Conservation (phyloP, 1,284 basidiomycete genomes). For the Takashimella koratensis region DNA sequence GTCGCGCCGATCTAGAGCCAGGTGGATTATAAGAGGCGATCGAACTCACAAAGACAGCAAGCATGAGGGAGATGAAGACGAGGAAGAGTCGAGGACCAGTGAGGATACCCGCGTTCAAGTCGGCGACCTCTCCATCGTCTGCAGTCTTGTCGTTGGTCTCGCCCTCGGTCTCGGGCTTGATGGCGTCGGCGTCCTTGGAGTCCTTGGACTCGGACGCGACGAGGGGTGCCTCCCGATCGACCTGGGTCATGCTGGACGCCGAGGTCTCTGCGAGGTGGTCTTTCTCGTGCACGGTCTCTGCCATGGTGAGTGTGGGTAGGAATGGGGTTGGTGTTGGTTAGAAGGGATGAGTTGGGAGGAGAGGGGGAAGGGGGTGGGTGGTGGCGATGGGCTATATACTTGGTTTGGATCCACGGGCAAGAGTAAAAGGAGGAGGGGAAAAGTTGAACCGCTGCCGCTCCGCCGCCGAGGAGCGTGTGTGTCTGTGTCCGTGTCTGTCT, state of each 20-base stretch:
- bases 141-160: neutral
- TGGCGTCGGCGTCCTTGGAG: neutral
- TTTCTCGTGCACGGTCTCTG: neutral
- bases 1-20: neutral
- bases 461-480: too few relatives aligned
- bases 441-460: too few relatives aligned
- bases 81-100: conserved; percentile 24
- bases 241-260: neutral
- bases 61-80: conserved; percentile 39
- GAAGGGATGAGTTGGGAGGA: neutral
- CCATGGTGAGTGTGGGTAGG: neutral
- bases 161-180: neutral
- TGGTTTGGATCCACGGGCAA: too few relatives aligned
- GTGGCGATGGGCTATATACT: too few relatives aligned
- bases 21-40: too few relatives aligned
- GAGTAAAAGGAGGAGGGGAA: too few relatives aligned
- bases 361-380: neutral
- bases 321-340: neutral
- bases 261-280: neutral
- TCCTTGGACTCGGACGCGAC: neutral
- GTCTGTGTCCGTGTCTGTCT: too few relatives aligned
- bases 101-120: conserved; percentile 16
- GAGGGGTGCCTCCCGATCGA: neutral
- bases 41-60: conserved; percentile 41
- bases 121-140: neutral